phyloP scores from a whole-genome alignment of 2,329 filamentous ascomycete genomes.

The Mollisia scopiformis region DNA sequence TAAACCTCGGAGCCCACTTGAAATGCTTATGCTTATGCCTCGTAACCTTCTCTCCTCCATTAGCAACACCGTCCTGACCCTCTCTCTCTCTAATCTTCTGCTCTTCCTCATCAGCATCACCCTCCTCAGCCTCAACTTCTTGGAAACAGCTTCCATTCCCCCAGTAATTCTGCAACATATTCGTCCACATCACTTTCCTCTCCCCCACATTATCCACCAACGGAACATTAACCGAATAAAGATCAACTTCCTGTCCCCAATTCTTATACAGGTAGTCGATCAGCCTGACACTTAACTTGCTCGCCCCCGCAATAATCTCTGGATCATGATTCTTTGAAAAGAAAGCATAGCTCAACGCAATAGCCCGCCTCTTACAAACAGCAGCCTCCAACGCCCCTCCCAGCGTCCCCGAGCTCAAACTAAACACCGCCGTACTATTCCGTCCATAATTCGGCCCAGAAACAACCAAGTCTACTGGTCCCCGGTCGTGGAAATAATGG shows the following conservation, averaged over 20 bases:
- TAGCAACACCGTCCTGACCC: slow-evolving; percentile 42
- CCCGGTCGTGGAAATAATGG: slow-evolving; percentile 75
- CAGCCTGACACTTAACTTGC: slow-evolving; percentile 72
- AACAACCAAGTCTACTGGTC: slow-evolving; percentile 75
- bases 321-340: slow-evolving; percentile 81
- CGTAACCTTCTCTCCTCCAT: slow-evolving; percentile 34
- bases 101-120: slow-evolving; percentile 71
- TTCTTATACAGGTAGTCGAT: slow-evolving; percentile 78
- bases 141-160: slow-evolving; percentile 82
- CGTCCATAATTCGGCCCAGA: slow-evolving; percentile 83
- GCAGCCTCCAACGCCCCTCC: slow-evolving; percentile 79
- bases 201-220: slow-evolving; percentile 74
- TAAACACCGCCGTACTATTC: slow-evolving; percentile 81
- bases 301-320: slow-evolving; percentile 76
- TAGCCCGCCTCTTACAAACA: slow-evolving; percentile 67
- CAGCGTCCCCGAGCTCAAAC: slow-evolving; percentile 75
- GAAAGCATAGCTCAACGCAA: slow-evolving; percentile 91
- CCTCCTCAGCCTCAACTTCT: slow-evolving; percentile 69
- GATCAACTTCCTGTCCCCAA: slow-evolving; percentile 74
- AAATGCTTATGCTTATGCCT: slow-evolving; percentile 82
- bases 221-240: slow-evolving; percentile 94
- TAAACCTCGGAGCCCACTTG: slow-evolving; percentile 89
- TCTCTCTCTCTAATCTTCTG: slow-evolving; percentile 71
- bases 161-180: slow-evolving; percentile 93
- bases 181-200: slow-evolving; percentile 78